Percentiles rank a stretch among this genome's conserved stretches.
These are phyloP conservation scores for Aspergillus spinulosporus DNA, from an alignment of 2,329 filamentous ascomycete genomes.

Conservation along the genomic window DNA sequence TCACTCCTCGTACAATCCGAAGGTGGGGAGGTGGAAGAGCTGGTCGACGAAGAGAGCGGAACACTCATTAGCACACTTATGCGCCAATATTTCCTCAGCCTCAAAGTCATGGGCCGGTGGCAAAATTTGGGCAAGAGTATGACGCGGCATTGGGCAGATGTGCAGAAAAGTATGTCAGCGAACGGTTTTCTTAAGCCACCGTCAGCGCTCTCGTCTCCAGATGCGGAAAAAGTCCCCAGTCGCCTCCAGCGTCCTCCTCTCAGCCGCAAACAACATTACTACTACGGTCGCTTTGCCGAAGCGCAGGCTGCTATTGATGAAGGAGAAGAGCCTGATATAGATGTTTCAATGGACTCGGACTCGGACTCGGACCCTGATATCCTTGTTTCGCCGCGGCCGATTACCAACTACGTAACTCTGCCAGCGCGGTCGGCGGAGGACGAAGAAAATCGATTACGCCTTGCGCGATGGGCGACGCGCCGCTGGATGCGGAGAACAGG, in stretches of 20 bases:
- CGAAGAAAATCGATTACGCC: slow-evolving; percentile 57
- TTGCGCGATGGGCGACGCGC: slow-evolving; percentile 67
- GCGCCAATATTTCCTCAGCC: slow-evolving; percentile 85
- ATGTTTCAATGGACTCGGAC: slow-evolving; percentile 44
- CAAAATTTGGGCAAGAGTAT: slow-evolving; percentile 66
- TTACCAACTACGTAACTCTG: slow-evolving; percentile 41
- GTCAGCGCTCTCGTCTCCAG: slow-evolving; percentile 32
- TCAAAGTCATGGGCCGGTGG: slow-evolving; percentile 81
- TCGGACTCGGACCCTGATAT: slow-evolving; percentile 45
- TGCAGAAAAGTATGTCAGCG: slow-evolving; percentile 63
- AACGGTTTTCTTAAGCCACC: slow-evolving; percentile 52
- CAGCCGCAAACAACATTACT: slow-evolving; percentile 27
- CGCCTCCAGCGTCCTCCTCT: slow-evolving; percentile 23
- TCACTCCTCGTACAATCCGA: slow-evolving; percentile 73
- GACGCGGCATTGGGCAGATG: slow-evolving; percentile 63
- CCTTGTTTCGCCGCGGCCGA: slow-evolving; percentile 35
- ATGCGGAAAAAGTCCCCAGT: slow-evolving; percentile 27
- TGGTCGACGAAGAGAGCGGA: slow-evolving; percentile 83
- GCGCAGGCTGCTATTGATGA: slow-evolving; percentile 6
- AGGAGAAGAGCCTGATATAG: slow-evolving; percentile 23
- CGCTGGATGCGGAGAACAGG: slow-evolving; percentile 73
- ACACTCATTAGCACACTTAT: slow-evolving; percentile 83
- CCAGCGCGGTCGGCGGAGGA: slow-evolving; percentile 46
- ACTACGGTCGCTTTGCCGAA: slow-evolving; percentile 36
- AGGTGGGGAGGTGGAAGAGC: slow-evolving; percentile 72